Base-by-base conservation (phyloP, 768 basidiomycete species). In the Lepiota venenata region DNA sequence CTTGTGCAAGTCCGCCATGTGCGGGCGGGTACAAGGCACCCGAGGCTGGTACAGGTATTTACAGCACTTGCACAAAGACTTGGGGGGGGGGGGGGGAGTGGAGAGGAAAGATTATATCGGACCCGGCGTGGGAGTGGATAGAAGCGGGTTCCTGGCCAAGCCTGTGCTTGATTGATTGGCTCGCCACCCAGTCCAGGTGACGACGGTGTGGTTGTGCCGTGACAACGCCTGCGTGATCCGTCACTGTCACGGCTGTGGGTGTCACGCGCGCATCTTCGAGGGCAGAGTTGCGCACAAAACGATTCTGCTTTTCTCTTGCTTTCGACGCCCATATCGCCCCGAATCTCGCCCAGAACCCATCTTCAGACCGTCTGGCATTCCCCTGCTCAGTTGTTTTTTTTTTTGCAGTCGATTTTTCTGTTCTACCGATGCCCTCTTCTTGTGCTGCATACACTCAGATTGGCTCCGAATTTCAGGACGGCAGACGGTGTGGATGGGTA, bases 241-340 rank as follows among this genome's bases (percentile, higher is more conserved):
- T 46, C 43, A 45, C 44, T 2, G 44, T 54, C 52, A 54, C 52
- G 11, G 37, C 15, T 45, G 12, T 12, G 25, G 52, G 47, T 47
- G 52, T 54, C 52, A 54, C 52, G 32, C 29, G 29, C 22, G n/a
- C 37, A 54, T 54, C 52, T 54, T 54, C 52, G 52, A 40, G 45
- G 36, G 32, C 22, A 46, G n/a, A 42, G 52, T 25, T 47, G 44
- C 21, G 18, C 22, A 39, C 45, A 54, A 54, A 54, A 40, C 29
- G 22, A 36, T 22, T 40, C 37, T 16, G 20, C 3, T 47, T 47
- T 54, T 47, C 45, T 36, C 45, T 54, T 54, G 52, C 52, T 54
- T 54, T 54, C 45, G 52, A 46, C 52, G 52, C 20, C 45, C 52
- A 54, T 45, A 47, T 2, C 37, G 52, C 22, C 38, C 12, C 9